Evolutionary conservation across 805 yeast genomes (phyloP).

Genomic region (Kazachstania martiniae): DNA sequence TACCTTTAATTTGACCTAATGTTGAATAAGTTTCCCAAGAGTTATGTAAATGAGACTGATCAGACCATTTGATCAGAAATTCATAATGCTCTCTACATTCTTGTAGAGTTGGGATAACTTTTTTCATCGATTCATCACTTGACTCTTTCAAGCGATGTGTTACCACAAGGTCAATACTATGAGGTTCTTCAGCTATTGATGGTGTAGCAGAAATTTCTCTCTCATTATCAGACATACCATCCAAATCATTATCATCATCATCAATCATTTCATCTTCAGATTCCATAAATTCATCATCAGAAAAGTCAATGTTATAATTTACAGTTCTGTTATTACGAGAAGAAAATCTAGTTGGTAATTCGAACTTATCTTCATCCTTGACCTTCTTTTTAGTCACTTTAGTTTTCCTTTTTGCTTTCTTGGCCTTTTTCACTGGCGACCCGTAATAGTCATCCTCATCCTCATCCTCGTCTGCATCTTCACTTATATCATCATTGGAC

Average conservation of each 20-base stretch:
- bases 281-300: constrained; percentile 34
- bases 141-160: constrained; percentile 20
- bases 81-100: constrained; percentile 52
- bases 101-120: constrained; percentile 31
- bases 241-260: constrained; percentile 24
- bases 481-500: constrained; percentile 16
- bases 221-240: constrained; percentile 15
- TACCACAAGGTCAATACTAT: constrained; percentile 20
- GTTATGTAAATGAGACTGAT: constrained; percentile 82
- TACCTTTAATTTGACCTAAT: constrained; percentile 50
- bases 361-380: constrained; percentile 10
- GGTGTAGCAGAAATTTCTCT: constrained; percentile 21
- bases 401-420: constrained; percentile 13
- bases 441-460: constrained; percentile 14
- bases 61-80: constrained; percentile 75
- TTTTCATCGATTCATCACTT: constrained; percentile 15
- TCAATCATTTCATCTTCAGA: constrained; percentile 18
- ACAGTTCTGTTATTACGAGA: constrained; percentile 54
- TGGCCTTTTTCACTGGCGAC: constrained; percentile 9
- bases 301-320: constrained; percentile 66
- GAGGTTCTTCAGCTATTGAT: constrained; percentile 26
- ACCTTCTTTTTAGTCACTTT: constrained; percentile 7
- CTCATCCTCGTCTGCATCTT: constrained; percentile 9
- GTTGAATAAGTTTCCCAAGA: constrained; percentile 74
- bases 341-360: constrained; percentile 61